Evolutionary conservation across 2,329 filamentous ascomycete species (phyloP).

Genomic region (Fusarium proliferatum): DNA sequence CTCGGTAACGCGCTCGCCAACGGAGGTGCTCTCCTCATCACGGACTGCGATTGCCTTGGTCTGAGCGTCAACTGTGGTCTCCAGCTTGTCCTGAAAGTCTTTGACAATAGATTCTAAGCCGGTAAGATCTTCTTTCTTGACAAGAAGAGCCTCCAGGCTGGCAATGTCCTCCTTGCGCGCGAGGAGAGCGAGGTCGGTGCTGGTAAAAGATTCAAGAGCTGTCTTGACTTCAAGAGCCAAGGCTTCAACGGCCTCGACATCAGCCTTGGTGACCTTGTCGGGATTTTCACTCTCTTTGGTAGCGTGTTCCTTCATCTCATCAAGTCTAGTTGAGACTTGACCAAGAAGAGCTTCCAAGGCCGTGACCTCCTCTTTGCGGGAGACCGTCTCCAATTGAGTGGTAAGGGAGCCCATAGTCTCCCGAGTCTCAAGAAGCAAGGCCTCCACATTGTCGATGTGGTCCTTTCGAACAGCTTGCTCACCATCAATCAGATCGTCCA

Average conservation of each 20-base stretch:
- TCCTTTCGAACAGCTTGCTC: conserved; percentile 77
- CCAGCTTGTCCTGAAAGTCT: conserved; percentile 75
- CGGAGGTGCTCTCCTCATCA: conserved; percentile 82
- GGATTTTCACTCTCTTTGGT: conserved; percentile 65
- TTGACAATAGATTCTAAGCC: conserved; percentile 75
- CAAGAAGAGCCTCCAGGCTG: conserved; percentile 73
- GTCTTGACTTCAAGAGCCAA: conserved; percentile 88
- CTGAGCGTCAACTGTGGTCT: conserved; percentile 76
- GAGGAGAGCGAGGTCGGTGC: conserved; percentile 76
- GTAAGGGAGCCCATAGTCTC: conserved; percentile 76
- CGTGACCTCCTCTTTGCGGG: conserved; percentile 82
- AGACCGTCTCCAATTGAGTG: conserved; percentile 74
- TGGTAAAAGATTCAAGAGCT: conserved; percentile 76
- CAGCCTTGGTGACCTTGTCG: conserved; percentile 80
- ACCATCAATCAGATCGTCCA: conserved; percentile 82
- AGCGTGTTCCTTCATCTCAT: conserved; percentile 75
- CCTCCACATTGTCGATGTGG: conserved; percentile 74
- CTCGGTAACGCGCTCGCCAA: conserved; percentile 81
- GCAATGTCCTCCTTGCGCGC: conserved; percentile 79
- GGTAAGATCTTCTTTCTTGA: conserved; percentile 76
- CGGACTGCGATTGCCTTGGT: conserved; percentile 85
- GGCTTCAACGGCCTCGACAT: conserved; percentile 83
- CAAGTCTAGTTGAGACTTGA: conserved; percentile 79
- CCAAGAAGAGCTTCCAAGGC: conserved; percentile 81
- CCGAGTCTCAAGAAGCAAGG: conserved; percentile 76